phyloP scores from a whole-genome alignment of 2,329 filamentous ascomycete genomes.

The Pezicula neosporulosa region DNA sequence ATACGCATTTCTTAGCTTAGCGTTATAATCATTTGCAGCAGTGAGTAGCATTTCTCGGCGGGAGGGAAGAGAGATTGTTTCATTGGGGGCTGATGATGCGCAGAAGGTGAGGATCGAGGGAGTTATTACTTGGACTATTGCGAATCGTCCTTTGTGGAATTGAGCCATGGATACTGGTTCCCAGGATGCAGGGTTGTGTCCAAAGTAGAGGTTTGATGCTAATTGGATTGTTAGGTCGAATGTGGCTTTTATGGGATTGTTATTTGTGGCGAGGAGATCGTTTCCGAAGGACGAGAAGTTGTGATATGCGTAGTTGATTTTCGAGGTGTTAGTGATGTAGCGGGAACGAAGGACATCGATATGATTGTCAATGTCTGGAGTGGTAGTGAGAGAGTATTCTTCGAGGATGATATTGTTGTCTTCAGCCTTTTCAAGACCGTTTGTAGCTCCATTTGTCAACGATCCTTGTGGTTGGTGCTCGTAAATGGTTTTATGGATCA shows the following conservation, averaged over 20 bases:
- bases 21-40: slow-evolving; percentile 2
- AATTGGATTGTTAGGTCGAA: slow-evolving; percentile 18
- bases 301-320: slow-evolving; percentile 8
- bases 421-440: not conserved
- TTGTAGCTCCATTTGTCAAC: not conserved
- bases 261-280: slow-evolving; percentile 1
- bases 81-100: slow-evolving; percentile 7
- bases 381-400: slow-evolving; percentile 4
- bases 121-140: slow-evolving; percentile 16
- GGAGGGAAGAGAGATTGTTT: slow-evolving; percentile 6
- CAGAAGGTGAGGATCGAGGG: slow-evolving; percentile 14
- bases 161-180: slow-evolving; percentile 17
- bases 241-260: slow-evolving; percentile 12
- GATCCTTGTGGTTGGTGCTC: not conserved
- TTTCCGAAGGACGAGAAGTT: slow-evolving; percentile 8
- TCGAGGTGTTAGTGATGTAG: slow-evolving; percentile 3
- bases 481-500: slow-evolving; percentile 5
- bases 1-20: not conserved
- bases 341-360: slow-evolving; percentile 11
- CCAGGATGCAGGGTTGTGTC: slow-evolving; percentile 16
- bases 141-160: slow-evolving; percentile 19
- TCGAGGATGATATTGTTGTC: not conserved
- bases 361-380: slow-evolving; percentile 9
- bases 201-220: slow-evolving; percentile 18
- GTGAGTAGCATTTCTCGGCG: not conserved